phyloP scores from a whole-genome alignment of 345 rosid genomes.

The Iberis pinnata region DNA sequence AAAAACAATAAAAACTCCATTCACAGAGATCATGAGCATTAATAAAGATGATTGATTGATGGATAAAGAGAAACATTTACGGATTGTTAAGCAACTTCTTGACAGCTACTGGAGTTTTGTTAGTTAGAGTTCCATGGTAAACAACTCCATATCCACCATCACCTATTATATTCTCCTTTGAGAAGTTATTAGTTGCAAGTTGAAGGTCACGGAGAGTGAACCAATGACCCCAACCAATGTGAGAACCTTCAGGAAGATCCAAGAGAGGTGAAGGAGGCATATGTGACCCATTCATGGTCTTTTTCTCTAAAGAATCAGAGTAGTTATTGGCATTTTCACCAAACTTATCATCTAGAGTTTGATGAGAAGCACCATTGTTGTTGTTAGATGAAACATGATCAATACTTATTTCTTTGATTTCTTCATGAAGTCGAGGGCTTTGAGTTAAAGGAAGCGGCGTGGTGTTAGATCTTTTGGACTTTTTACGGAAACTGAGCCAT shows the following conservation, averaged over 20 bases:
- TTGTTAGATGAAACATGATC: slow-evolving; percentile 71
- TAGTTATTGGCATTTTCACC: slow-evolving; percentile 56
- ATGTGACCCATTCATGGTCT: slow-evolving; percentile 41
- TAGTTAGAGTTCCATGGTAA: slow-evolving; percentile 62
- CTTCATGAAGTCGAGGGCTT: slow-evolving; percentile 48
- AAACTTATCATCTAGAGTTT: slow-evolving; percentile 43
- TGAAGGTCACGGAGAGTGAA: slow-evolving; percentile 90
- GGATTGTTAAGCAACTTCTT: slow-evolving; percentile 90
- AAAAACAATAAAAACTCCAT: not conserved
- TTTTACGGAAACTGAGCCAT: slow-evolving; percentile 72
- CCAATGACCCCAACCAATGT: slow-evolving; percentile 98
- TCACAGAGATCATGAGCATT: slow-evolving; percentile 18
- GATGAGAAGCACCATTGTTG: slow-evolving; percentile 34
- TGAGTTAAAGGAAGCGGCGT: slow-evolving; percentile 43
- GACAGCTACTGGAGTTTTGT: slow-evolving; percentile 80
- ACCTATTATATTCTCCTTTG: slow-evolving; percentile 79
- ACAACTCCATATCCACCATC: slow-evolving; percentile 98
- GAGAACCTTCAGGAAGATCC: slow-evolving; percentile 81
- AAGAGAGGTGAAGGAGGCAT: slow-evolving; percentile 65
- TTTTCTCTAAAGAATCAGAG: slow-evolving; percentile 52
- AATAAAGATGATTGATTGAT: not conserved
- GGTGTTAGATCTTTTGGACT: slow-evolving; percentile 43
- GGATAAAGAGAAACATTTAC: slow-evolving; percentile 34
- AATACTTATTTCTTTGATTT: slow-evolving; percentile 77
- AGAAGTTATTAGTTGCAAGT: slow-evolving; percentile 64